phyloP scores from a whole-genome alignment of 2,329 filamentous ascomycete genomes.

The Madurella fahalii region DNA sequence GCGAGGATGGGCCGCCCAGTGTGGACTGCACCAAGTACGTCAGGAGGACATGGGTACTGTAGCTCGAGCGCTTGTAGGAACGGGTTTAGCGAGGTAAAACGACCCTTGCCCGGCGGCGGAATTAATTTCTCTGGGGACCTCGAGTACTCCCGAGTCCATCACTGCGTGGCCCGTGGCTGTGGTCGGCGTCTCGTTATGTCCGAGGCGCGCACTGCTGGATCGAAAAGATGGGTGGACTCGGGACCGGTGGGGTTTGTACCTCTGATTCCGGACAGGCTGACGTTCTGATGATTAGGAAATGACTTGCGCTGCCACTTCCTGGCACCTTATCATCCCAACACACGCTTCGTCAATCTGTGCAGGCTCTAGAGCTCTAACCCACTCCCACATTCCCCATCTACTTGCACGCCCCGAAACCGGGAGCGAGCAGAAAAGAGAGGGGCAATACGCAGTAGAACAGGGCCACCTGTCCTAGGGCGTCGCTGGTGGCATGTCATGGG shows the following conservation, averaged over 20 bases:
- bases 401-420: no score
- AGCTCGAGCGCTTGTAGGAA: background rate
- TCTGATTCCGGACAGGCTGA: constrained; percentile 1
- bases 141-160: no score
- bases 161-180: constrained; percentile 19
- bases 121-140: constrained; percentile 16
- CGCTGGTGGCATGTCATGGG: no score
- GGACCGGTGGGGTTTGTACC: no score
- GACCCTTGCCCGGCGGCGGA: background rate
- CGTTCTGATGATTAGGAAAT: constrained; percentile 10
- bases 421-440: no score
- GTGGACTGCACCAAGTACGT: background rate
- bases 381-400: no score
- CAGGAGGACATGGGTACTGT: background rate
- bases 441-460: no score
- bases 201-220: constrained; percentile 29
- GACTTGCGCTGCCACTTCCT: background rate
- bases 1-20: background rate
- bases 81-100: background rate
- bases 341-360: no score
- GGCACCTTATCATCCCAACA: no score
- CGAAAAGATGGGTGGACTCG: background rate
- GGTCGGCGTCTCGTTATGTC: constrained; percentile 38
- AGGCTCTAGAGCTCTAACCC: no score
- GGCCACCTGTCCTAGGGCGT: no score